These are phyloP conservation scores for Selaginella tamariscina DNA, from an alignment of 75 land plant genomes.

Conservation along the genomic window DNA sequence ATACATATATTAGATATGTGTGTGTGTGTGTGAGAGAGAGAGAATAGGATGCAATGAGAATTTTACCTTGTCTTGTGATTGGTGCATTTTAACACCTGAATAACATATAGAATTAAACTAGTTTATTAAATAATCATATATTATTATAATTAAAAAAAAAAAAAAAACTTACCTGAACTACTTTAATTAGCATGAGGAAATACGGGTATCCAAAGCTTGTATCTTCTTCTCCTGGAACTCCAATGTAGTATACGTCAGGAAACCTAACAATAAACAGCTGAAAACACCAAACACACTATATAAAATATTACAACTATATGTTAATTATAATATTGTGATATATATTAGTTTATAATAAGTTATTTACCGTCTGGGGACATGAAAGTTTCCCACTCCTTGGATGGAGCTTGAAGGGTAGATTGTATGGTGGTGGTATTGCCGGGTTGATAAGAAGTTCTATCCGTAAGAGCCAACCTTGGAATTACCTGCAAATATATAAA, in stretches of 20 bases:
- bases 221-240: conserved; percentile 18
- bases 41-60: no score
- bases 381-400: neutral
- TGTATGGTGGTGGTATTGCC: conserved; percentile 5
- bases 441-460: conserved; percentile 14
- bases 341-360: neutral
- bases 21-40: no score
- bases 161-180: no score
- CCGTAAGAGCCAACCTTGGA: conserved; percentile 24
- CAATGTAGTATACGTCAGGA: conserved; percentile 25
- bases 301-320: conserved; percentile 18
- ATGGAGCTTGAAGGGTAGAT: neutral
- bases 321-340: neutral
- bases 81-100: no score
- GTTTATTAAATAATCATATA: no score
- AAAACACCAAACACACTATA: conserved; percentile 16
- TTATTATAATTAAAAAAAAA: no score
- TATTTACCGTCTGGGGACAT: conserved; percentile 19
- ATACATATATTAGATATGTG: no score
- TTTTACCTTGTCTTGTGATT: no score
- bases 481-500: conserved; percentile 6
- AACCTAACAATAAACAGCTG: conserved; percentile 19
- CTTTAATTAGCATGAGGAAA: no score
- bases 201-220: no score
- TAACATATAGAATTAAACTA: no score